These are phyloP conservation scores for Hypomontagnella submonticulosa DNA, from an alignment of 495 filamentous ascomycete genomes.

Conservation along the genomic window DNA sequence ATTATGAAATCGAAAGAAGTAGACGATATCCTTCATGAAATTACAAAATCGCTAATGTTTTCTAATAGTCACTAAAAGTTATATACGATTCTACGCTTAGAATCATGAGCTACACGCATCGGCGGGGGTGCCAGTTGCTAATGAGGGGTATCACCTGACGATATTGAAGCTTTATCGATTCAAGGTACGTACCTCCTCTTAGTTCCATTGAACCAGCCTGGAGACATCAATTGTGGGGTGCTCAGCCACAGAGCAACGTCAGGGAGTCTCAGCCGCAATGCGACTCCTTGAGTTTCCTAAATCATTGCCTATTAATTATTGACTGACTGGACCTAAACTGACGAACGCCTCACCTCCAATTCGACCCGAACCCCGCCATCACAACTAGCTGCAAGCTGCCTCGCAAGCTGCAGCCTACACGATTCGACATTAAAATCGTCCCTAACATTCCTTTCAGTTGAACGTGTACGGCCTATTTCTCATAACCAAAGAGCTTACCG, in stretches of 20 bases:
- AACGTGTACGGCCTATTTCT: conserved; percentile 13
- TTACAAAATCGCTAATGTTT: no score
- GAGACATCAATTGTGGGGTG: no score
- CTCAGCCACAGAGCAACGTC: no score
- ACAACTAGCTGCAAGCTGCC: conserved; percentile 20
- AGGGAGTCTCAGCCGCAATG: conserved; percentile 1
- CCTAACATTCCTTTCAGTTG: not conserved
- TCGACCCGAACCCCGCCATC: conserved; percentile 27
- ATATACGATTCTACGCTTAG: no score
- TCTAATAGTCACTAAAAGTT: no score
- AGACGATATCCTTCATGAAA: no score
- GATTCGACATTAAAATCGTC: conserved; percentile 1
- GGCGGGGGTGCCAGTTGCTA: conserved; percentile 20
- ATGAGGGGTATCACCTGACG: conserved; percentile 54
- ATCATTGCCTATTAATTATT: conserved; percentile 5
- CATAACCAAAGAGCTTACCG: conserved; percentile 10
- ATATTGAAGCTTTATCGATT: not conserved
- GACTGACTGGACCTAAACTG: conserved; percentile 8
- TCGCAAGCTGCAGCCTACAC: conserved; percentile 20
- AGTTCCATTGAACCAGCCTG: no score
- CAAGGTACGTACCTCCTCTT: no score
- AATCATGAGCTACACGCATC: no score
- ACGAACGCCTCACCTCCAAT: conserved; percentile 38
- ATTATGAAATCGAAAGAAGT: no score
- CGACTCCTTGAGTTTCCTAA: not conserved